These are phyloP conservation scores for Fusarium abutilonis DNA, from an alignment of 2,329 filamentous ascomycete species.

Conservation along the genomic window DNA sequence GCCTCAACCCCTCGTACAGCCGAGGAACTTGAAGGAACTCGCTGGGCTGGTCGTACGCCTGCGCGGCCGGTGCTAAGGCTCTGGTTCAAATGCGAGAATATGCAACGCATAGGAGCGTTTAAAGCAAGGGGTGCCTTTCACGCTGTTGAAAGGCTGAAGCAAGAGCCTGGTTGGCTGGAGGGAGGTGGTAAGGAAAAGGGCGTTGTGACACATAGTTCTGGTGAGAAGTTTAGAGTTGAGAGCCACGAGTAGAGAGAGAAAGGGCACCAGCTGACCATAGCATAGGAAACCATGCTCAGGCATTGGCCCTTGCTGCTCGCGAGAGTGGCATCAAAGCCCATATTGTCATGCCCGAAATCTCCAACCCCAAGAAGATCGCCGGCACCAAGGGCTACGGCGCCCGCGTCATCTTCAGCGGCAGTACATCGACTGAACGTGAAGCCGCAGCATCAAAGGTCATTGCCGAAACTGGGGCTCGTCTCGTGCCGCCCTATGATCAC, in stretches of 20 bases:
- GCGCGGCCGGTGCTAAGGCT: slow-evolving; percentile 74
- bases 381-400: slow-evolving; percentile 83
- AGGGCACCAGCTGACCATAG: neutral
- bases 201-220: slow-evolving; percentile 90
- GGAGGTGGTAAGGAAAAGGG: slow-evolving; percentile 70
- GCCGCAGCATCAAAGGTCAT: slow-evolving; percentile 77
- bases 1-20: slow-evolving; percentile 75
- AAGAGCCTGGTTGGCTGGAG: slow-evolving; percentile 68
- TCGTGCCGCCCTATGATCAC: slow-evolving; percentile 93
- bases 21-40: slow-evolving; percentile 64
- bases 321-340: slow-evolving; percentile 79
- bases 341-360: slow-evolving; percentile 93
- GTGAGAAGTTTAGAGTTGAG: slow-evolving; percentile 56
- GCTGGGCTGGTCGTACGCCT: slow-evolving; percentile 64
- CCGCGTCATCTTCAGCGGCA: slow-evolving; percentile 81
- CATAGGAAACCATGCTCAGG: slow-evolving; percentile 92
- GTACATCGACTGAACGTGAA: slow-evolving; percentile 82
- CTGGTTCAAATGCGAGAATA: slow-evolving; percentile 96
- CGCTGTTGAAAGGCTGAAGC: slow-evolving; percentile 75
- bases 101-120: slow-evolving; percentile 91
- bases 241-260: neutral
- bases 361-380: slow-evolving; percentile 85
- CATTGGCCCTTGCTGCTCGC: slow-evolving; percentile 83
- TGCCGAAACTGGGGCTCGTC: slow-evolving; percentile 74
- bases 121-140: slow-evolving; percentile 93